These are phyloP conservation scores for Pichia thaimueangensis DNA, from an alignment of 805 yeast genomes.

Conservation along the genomic window DNA sequence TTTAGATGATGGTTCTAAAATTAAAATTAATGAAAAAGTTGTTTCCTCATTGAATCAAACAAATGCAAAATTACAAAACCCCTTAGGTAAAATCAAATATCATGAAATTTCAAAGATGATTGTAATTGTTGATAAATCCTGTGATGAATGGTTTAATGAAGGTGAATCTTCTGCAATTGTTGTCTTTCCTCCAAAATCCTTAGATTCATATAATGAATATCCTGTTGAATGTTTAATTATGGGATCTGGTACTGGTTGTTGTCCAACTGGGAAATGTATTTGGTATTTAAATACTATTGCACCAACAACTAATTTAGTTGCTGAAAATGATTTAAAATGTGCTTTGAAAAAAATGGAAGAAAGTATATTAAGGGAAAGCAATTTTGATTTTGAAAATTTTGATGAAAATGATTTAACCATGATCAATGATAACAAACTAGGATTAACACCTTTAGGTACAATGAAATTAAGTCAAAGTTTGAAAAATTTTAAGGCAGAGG, in stretches of 20 bases:
- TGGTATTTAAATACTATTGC: conserved; percentile 87
- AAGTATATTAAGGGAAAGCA: conserved; percentile 74
- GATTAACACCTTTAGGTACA: conserved; percentile 32
- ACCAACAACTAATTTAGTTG: conserved; percentile 46
- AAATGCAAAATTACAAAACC: conserved; percentile 37
- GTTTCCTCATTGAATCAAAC: conserved; percentile 70
- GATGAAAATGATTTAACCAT: conserved; percentile 45
- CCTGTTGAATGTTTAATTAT: conserved; percentile 85
- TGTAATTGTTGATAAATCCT: conserved; percentile 77
- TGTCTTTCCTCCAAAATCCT: conserved; percentile 83
- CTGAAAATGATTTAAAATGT: conserved; percentile 68
- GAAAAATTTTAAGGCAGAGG: conserved; percentile 59
- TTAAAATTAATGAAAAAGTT: conserved; percentile 72
- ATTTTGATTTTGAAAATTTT: conserved; percentile 39
- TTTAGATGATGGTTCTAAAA: conserved; percentile 68
- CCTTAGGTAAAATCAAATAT: conserved; percentile 1
- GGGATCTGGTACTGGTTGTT: conserved; percentile 82
- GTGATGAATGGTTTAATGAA: conserved; percentile 87
- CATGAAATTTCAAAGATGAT: conserved; percentile 68
- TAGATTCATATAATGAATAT: conserved; percentile 54
- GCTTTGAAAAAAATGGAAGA: conserved; percentile 78
- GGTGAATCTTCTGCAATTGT: conserved; percentile 81
- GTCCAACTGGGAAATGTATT: conserved; percentile 78
- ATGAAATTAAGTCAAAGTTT: conserved; percentile 82
- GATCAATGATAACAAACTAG: conserved; percentile 9